Evolutionary conservation across 2,329 filamentous ascomycete genomes (phyloP).

Genomic region (Colletotrichum abscissum): DNA sequence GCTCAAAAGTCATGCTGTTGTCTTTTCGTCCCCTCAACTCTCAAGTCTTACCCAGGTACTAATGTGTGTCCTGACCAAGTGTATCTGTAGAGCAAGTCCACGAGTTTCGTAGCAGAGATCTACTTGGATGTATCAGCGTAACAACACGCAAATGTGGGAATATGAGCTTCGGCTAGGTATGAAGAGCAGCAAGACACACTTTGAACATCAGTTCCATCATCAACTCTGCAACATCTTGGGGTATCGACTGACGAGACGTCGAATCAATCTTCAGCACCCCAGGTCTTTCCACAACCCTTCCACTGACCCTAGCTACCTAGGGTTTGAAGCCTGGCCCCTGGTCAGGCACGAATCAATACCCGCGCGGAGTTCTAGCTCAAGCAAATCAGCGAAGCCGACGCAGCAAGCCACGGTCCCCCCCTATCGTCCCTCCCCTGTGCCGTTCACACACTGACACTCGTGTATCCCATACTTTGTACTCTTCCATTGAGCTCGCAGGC

Average conservation of each 20-base stretch:
- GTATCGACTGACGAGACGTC: not conserved
- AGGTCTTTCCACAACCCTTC: not conserved
- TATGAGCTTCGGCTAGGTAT: not conserved
- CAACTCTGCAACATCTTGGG: not conserved
- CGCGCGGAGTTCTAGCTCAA: constrained; percentile 26
- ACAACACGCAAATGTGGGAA: not conserved
- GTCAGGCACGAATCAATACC: constrained; percentile 32
- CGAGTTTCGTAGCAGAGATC: not conserved
- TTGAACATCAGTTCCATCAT: not conserved
- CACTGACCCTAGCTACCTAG: not conserved
- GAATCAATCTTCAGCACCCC: not conserved
- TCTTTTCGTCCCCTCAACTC: not conserved
- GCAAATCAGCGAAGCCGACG: constrained; percentile 23
- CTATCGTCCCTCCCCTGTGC: no score
- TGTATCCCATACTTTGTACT: no score
- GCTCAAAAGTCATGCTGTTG: not conserved
- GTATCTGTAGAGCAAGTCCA: not conserved
- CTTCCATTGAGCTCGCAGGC: no score
- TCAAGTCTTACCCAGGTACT: not conserved
- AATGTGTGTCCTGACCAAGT: not conserved
- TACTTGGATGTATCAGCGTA: not conserved
- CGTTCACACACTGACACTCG: no score
- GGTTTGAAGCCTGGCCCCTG: not conserved
- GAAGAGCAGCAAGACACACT: not conserved
- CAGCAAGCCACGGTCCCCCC: constrained; percentile 5